These are phyloP conservation scores for Aurantiochytrium sp. DNA, from an alignment of 108 stramenopile genomes.

Conservation along the genomic window DNA sequence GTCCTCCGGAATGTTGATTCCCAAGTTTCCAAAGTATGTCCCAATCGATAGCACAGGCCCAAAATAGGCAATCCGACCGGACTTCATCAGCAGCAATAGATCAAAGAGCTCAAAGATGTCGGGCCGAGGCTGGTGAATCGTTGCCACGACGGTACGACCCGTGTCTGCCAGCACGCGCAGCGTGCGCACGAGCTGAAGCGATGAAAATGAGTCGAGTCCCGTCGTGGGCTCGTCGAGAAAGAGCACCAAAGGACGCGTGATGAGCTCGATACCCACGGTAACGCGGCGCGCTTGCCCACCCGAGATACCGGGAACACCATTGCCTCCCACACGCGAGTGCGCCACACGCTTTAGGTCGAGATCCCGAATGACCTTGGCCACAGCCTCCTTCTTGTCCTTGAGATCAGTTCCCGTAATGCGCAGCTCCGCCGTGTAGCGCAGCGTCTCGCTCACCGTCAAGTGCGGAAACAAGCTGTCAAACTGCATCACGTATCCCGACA, in stretches of 20 bases:
- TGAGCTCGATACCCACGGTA: slow-evolving; percentile 72
- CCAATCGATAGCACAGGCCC: slow-evolving; percentile 19
- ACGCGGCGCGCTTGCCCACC: slow-evolving; percentile 28
- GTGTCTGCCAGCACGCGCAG: neutral
- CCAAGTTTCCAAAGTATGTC: neutral
- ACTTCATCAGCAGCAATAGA: slow-evolving; percentile 33
- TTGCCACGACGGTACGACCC: slow-evolving; percentile 35
- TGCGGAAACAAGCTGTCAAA: slow-evolving; percentile 42
- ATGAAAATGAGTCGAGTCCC: slow-evolving; percentile 69
- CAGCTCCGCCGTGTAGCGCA: slow-evolving; percentile 38
- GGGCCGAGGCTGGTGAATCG: slow-evolving; percentile 43
- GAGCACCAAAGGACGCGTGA: slow-evolving; percentile 53
- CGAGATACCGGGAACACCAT: neutral
- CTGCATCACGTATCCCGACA: slow-evolving; percentile 37
- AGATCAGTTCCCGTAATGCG: slow-evolving; percentile 26
- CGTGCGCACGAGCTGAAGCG: slow-evolving; percentile 35
- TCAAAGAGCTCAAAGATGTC: slow-evolving; percentile 30
- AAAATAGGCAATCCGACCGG: slow-evolving; percentile 34
- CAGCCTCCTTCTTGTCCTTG: slow-evolving; percentile 26
- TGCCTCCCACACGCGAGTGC: neutral
- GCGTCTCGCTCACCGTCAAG: slow-evolving; percentile 49
- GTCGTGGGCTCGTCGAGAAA: slow-evolving; percentile 75
- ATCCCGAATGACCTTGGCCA: slow-evolving; percentile 18
- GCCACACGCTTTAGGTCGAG: neutral
- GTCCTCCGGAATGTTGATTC: neutral